phyloP scores from a whole-genome alignment of 805 yeast species.

The Torulaspora franciscae region DNA sequence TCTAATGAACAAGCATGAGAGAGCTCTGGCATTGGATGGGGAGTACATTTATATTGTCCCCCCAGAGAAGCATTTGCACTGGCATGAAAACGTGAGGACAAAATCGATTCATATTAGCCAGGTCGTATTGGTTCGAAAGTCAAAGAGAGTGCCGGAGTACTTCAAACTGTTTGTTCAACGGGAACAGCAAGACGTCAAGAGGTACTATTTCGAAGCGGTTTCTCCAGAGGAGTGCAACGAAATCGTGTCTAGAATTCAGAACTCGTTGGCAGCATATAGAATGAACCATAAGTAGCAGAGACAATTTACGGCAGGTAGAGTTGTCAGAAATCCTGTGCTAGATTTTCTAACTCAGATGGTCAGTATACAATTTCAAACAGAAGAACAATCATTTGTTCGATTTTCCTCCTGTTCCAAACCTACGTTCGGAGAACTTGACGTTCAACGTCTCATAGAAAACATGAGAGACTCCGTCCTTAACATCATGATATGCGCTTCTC shows the following conservation, averaged over 20 bases:
- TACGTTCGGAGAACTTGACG: too few species aligned
- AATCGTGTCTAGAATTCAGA: slow-evolving; percentile 65
- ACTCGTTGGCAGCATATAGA: slow-evolving; percentile 49
- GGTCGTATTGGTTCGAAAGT: slow-evolving; percentile 68
- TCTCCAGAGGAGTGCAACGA: slow-evolving; percentile 58
- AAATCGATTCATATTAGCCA: slow-evolving; percentile 82
- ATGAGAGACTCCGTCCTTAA: not conserved
- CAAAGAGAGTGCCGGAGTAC: slow-evolving; percentile 66
- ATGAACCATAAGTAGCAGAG: slow-evolving; percentile 15
- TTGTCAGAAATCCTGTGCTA: too few species aligned
- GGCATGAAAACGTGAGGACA: slow-evolving; percentile 75
- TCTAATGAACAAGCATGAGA: slow-evolving; percentile 66
- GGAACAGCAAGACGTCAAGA: slow-evolving; percentile 57
- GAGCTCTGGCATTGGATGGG: slow-evolving; percentile 87
- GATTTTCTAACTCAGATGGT: too few species aligned
- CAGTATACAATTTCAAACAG: too few species aligned
- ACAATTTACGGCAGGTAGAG: too few species aligned
- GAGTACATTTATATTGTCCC: slow-evolving; percentile 77
- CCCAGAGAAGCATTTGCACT: slow-evolving; percentile 73
- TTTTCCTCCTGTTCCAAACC: too few species aligned
- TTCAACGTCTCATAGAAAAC: not conserved
- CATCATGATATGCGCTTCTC: too few species aligned
- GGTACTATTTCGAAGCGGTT: slow-evolving; percentile 81
- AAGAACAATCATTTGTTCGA: too few species aligned
- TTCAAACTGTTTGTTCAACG: slow-evolving; percentile 78